Percentiles rank a stretch among this genome's conserved stretches.
Evolutionary conservation across 1,284 basidiomycete genomes (phyloP).

Genomic region (Ceratobasidium theobromae): DNA sequence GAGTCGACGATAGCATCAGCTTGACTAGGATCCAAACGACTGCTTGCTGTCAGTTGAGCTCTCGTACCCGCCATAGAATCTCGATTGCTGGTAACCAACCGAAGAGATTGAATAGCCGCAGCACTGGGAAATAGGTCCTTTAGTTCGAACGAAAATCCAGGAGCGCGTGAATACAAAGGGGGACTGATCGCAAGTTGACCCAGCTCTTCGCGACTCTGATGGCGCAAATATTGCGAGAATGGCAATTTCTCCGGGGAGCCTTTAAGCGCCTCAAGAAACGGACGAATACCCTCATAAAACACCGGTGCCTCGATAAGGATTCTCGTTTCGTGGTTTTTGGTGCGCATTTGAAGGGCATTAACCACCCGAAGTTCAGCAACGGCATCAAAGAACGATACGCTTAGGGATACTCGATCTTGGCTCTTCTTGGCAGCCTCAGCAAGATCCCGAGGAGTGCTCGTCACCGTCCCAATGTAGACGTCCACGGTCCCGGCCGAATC

Average conservation of each 20-base stretch:
- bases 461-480: slow-evolving; percentile 54
- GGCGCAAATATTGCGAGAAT: slow-evolving; percentile 55
- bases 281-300: slow-evolving; percentile 61
- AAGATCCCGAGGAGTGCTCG: slow-evolving; percentile 48
- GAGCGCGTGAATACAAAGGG: slow-evolving; percentile 52
- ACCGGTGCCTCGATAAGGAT: slow-evolving; percentile 58
- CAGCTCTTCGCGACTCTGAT: slow-evolving; percentile 43
- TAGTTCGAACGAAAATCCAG: slow-evolving; percentile 55
- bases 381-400: slow-evolving; percentile 56
- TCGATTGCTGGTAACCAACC: slow-evolving; percentile 44
- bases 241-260: slow-evolving; percentile 56
- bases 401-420: slow-evolving; percentile 44
- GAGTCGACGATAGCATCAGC: slow-evolving; percentile 64
- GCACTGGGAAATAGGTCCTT: slow-evolving; percentile 45
- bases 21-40: slow-evolving; percentile 64
- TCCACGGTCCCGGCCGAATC: slow-evolving; percentile 31
- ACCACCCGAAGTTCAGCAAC: slow-evolving; percentile 51
- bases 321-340: slow-evolving; percentile 30
- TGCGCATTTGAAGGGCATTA: slow-evolving; percentile 42
- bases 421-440: slow-evolving; percentile 45
- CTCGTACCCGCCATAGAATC: slow-evolving; percentile 49
- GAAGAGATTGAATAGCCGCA: slow-evolving; percentile 38
- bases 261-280: slow-evolving; percentile 58
- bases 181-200: slow-evolving; percentile 46
- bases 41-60: slow-evolving; percentile 47